Conservation (phyloP, 768 basidiomycete genomes). For the Pulveroboletus sp. region DNA sequence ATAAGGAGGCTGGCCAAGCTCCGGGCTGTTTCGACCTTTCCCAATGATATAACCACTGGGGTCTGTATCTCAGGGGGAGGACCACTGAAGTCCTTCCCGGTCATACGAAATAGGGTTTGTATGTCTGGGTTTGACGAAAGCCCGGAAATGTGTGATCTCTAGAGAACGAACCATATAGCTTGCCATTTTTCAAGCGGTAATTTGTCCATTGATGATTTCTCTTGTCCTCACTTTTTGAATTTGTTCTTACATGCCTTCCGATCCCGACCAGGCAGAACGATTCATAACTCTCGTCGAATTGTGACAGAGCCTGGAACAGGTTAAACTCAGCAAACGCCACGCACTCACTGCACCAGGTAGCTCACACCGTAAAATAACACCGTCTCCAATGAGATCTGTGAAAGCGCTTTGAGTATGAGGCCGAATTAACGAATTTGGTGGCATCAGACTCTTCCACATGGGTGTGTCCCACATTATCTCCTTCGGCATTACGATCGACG, state of each 20-base stretch:
- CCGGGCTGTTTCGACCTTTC: too few species aligned
- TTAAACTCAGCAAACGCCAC: slow-evolving; percentile 9
- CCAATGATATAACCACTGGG: too few species aligned
- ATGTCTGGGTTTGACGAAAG: slow-evolving; percentile 51
- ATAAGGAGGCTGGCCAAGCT: too few species aligned
- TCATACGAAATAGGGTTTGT: slow-evolving; percentile 70
- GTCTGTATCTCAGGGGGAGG: too few species aligned
- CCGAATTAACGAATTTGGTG: slow-evolving; percentile 83
- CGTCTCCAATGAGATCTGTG: slow-evolving; percentile 89
- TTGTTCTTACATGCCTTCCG: slow-evolving; percentile 91
- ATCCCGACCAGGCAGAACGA: slow-evolving; percentile 78
- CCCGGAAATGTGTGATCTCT: neutral
- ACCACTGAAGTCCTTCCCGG: slow-evolving; percentile 83
- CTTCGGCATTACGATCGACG: slow-evolving; percentile 68
- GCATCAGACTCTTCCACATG: slow-evolving; percentile 82
- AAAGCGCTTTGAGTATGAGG: slow-evolving; percentile 75
- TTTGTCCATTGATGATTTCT: slow-evolving; percentile 73
- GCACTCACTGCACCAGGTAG: slow-evolving; percentile 3
- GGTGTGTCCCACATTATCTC: slow-evolving; percentile 68
- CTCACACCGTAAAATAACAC: slow-evolving; percentile 83
- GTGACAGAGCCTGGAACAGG: slow-evolving; percentile 66
- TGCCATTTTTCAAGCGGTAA: slow-evolving; percentile 67
- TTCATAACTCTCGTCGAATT: slow-evolving; percentile 92
- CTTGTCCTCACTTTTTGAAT: slow-evolving; percentile 87
- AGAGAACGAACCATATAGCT: slow-evolving; percentile 66